These are phyloP conservation scores for Nidularia pulvinata DNA, from an alignment of 768 basidiomycete species.

Conservation along the genomic window DNA sequence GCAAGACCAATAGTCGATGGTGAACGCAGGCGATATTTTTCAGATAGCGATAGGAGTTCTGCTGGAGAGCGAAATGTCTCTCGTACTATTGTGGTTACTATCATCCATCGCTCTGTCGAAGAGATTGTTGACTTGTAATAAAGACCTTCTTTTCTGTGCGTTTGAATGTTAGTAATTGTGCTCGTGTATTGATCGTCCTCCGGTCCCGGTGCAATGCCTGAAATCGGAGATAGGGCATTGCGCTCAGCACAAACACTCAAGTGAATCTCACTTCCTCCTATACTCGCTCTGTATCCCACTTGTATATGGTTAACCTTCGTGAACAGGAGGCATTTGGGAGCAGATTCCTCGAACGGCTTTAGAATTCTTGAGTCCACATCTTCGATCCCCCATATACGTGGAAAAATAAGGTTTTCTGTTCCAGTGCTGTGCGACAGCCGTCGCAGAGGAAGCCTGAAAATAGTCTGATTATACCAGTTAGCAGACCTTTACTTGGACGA, in stretches of 20 bases:
- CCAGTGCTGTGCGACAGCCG: slow-evolving; percentile 13
- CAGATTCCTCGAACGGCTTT: slow-evolving; percentile 22
- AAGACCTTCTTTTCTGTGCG: too few species aligned
- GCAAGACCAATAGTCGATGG: slow-evolving; percentile 24
- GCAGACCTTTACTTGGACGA: neutral
- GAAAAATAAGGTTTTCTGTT: slow-evolving; percentile 15
- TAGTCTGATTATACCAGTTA: slow-evolving; percentile 25
- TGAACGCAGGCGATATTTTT: neutral
- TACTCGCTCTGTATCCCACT: too few species aligned
- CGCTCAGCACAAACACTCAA: too few species aligned
- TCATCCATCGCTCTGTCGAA: slow-evolving; percentile 8
- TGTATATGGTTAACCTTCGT: slow-evolving; percentile 11
- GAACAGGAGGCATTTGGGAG: slow-evolving; percentile 38
- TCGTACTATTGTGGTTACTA: slow-evolving; percentile 18
- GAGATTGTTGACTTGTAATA: too few species aligned
- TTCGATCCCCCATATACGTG: slow-evolving; percentile 14
- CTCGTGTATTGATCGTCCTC: too few species aligned
- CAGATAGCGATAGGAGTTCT: slow-evolving; percentile 13
- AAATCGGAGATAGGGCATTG: too few species aligned
- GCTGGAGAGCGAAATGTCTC: slow-evolving; percentile 11
- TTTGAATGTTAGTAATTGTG: too few species aligned
- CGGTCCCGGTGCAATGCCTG: too few species aligned
- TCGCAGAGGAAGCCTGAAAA: slow-evolving; percentile 46
- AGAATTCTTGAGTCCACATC: slow-evolving; percentile 21
- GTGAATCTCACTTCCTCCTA: too few species aligned